These are phyloP conservation scores for Candolleomyces aberdarensis DNA, from an alignment of 768 basidiomycete species.

Conservation along the genomic window DNA sequence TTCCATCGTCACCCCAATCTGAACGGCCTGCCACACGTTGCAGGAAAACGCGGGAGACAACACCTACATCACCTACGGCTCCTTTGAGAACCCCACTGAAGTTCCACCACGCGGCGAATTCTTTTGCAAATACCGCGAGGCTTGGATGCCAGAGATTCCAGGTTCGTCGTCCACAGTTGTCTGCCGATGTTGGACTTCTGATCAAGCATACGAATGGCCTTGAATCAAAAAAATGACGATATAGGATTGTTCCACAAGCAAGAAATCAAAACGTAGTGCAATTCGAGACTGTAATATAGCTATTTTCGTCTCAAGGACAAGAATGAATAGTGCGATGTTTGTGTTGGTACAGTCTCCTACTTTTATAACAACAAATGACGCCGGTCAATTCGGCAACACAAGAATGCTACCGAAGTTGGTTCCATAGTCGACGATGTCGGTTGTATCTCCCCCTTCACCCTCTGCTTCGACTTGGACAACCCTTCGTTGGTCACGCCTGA, in stretches of 20 bases:
- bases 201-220: not conserved
- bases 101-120: slow-evolving; percentile 16
- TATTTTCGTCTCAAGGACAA: too few relatives aligned
- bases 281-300: too few relatives aligned
- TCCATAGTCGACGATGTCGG: slow-evolving; percentile 12
- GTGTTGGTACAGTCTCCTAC: not conserved
- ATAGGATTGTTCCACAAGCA: slow-evolving; percentile 16
- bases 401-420: slow-evolving; percentile 26
- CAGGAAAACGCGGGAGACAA: slow-evolving; percentile 15
- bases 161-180: slow-evolving; percentile 8
- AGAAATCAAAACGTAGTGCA: slow-evolving; percentile 12
- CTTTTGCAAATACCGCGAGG: slow-evolving; percentile 15
- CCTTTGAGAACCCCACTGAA: slow-evolving; percentile 12
- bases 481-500: slow-evolving; percentile 34
- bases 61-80: slow-evolving; percentile 13
- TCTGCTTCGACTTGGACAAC: slow-evolving; percentile 5
- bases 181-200: not conserved
- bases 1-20: not conserved
- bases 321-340: too few relatives aligned
- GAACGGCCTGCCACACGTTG: not conserved
- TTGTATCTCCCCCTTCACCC: slow-evolving; percentile 14
- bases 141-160: slow-evolving; percentile 16
- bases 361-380: not conserved
- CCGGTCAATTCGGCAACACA: slow-evolving; percentile 24
- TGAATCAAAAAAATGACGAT: not conserved